Evolutionary conservation across 768 basidiomycete genomes (phyloP).

Genomic region (Saitozyma sp.): DNA sequence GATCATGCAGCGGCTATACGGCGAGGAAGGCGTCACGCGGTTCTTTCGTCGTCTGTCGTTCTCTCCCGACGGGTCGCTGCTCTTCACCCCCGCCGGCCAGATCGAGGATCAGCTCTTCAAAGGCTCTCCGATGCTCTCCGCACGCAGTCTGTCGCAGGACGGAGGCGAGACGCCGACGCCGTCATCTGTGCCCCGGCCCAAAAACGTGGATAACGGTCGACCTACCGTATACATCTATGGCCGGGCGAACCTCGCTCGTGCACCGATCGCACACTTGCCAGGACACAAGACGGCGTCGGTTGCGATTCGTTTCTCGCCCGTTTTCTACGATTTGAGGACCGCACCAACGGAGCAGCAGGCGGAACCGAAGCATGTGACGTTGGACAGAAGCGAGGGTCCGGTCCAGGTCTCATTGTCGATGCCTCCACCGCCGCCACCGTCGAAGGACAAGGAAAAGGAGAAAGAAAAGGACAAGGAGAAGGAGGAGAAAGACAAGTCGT

Average conservation of each 20-base stretch:
- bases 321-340: constrained; percentile 84
- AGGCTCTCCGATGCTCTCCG: constrained; percentile 36
- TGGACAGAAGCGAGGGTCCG: constrained; percentile 57
- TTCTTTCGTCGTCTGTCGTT: constrained; percentile 94
- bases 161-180: constrained; percentile 3
- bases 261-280: constrained; percentile 90
- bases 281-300: constrained; percentile 96
- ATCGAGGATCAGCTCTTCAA: constrained; percentile 84
- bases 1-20: constrained; percentile 75
- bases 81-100: constrained; percentile 93
- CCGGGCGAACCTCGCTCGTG: constrained; percentile 86
- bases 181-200: constrained; percentile 17
- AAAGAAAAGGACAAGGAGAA: constrained; percentile 23
- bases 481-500: constrained; percentile 24
- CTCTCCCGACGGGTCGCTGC: constrained; percentile 88
- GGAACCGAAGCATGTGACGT: constrained; percentile 61
- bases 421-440: constrained; percentile 68
- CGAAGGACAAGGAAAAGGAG: constrained; percentile 58
- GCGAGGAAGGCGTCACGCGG: constrained; percentile 90
- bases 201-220: constrained; percentile 56
- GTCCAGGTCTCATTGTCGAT: constrained; percentile 54
- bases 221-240: constrained; percentile 88
- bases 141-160: constrained; percentile 18
- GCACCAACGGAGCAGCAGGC: constrained; percentile 52
- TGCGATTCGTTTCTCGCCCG: constrained; percentile 88